Evolutionary conservation across 2,329 filamentous ascomycete species (phyloP), one percentile per base, ranked within the genome.

Genomic region (Neophaeococcomyces aloes): DNA sequence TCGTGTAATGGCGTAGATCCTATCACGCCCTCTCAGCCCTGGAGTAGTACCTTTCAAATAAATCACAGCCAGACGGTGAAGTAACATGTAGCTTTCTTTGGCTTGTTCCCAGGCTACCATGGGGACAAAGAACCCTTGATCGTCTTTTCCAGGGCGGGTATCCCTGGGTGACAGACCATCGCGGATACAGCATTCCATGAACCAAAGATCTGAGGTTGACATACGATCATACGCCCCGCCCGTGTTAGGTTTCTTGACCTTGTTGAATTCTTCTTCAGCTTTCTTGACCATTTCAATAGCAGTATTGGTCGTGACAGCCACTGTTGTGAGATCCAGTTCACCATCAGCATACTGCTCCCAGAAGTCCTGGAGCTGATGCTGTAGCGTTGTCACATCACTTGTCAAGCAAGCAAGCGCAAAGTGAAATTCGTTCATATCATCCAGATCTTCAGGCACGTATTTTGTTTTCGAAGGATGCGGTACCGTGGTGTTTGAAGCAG

Each of bases 211-310:
- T 19, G 33, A 15, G 10, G 19, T 35, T 15, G 11, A 19, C 10
- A 11, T 19, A 3, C 19, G 5, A 11, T 19, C 33, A 11, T 35
- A 35, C 3, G 5, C 19, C 14, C 14, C 8, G 17, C 6, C 5
- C 6, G 11, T 6, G n/a, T 11, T 19, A 19, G 33, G 33, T 11
- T 19, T 35, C 15, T 35, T 35, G n/a, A 35, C 8, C 15, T 35
- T 35, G n/a, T 11, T 15, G 33, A 35, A 35, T 35, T 35, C 33
- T 19, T 35, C 11, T 11, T 35, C 33, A 5, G 33, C 33, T 19
- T 35, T 35, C 11, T 35, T 35, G n/a, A 35, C 33, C 33, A 35
- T 35, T 19, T 35, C 33, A 11, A 35, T 35, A 19, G 33, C 33
- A 19, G 15, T 35, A 19, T 35, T 35, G 11, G n/a, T 35, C 5